Conservation (phyloP, 2,329 filamentous ascomycete genomes). For the Stagonosporopsis rhizophila region DNA sequence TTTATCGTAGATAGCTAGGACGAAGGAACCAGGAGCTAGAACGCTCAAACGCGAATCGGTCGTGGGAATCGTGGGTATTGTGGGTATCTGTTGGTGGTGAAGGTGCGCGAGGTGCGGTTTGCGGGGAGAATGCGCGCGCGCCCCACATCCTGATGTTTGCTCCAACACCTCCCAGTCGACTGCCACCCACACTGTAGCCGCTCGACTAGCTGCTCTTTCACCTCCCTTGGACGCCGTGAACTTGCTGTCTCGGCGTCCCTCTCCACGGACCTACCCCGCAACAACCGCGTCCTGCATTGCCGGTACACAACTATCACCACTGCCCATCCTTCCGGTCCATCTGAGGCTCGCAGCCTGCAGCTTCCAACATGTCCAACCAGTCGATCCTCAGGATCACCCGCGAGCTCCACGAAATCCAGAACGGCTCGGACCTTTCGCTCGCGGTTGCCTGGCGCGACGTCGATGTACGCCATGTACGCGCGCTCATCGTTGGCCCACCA, state of each 20-base stretch:
- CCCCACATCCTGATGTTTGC: conserved; percentile 13
- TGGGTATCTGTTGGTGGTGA: conserved; percentile 6
- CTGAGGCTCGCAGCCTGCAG: conserved; percentile 3
- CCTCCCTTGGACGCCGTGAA: conserved; percentile 18
- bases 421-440: conserved; percentile 82
- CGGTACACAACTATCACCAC: background rate
- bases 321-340: background rate
- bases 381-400: conserved; percentile 88
- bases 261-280: background rate
- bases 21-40: background rate
- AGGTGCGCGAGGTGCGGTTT: conserved; percentile 8
- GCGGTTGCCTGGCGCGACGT: conserved; percentile 86
- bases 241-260: conserved; percentile 20
- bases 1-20: background rate
- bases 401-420: conserved; percentile 86
- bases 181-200: conserved; percentile 4
- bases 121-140: conserved; percentile 16
- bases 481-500: conserved; percentile 88
- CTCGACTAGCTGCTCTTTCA: conserved; percentile 5
- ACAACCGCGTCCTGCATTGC: background rate
- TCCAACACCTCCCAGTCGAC: conserved; percentile 11
- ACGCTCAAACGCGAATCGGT: background rate
- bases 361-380: conserved; percentile 73
- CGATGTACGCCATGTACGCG: conserved; percentile 86
- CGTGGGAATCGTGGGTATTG: background rate